Base-by-base conservation (phyloP, 1,284 basidiomycete species). In the Trichosporon sp. region DNA sequence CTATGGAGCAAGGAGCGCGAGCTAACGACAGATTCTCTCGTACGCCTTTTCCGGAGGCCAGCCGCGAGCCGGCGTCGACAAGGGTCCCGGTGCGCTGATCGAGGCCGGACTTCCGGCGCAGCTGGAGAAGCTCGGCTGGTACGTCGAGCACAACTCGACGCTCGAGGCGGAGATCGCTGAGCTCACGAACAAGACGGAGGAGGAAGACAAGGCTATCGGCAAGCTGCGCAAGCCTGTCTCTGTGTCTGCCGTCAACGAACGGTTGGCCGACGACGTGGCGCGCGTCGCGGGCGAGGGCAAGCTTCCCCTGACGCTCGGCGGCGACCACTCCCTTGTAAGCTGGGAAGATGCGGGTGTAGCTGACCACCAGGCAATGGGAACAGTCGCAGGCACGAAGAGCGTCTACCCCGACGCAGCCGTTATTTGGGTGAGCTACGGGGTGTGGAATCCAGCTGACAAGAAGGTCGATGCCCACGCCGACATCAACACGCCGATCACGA, bases 271-370 rank as follows among this genome's bases (percentile, higher is more conserved):
- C 48, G 89, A 86, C 38, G 92, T 99, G 21, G 89, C 89, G 19
- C 87, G 82, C 12, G 92, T 95, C 82, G 90, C 89, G 43, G 88
- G 88, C 83, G 88, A 89, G 68, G 94, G 96, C 8, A 88, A 90
- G 79, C 86, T 99, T 51, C 92, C 95, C 2, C 86, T 99, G 14
- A 98, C 95, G 1, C 86, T 99, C n/a, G 97, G 96, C 16, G 97
- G 97, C 11, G 96, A 98, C 82, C 96, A 98, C 84, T 95, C 93
- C 68, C 85, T 98, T 80, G 93, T 92, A 74, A 73, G 90, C 19
- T 46, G 11, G 8, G 26, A 54, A 21, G 26, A 26, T 26, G 26
- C 26, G 26, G 26, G 26, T 37, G 35, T 40, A 54, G 38, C 67
- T 68, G 40, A 43, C 67, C 31, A 69, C 38, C 77, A 94, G 91